Evolutionary conservation across 2,329 filamentous ascomycete species (phyloP), one percentile per base, ranked within the genome.

Genomic region (Ceratocystis harringtonii): DNA sequence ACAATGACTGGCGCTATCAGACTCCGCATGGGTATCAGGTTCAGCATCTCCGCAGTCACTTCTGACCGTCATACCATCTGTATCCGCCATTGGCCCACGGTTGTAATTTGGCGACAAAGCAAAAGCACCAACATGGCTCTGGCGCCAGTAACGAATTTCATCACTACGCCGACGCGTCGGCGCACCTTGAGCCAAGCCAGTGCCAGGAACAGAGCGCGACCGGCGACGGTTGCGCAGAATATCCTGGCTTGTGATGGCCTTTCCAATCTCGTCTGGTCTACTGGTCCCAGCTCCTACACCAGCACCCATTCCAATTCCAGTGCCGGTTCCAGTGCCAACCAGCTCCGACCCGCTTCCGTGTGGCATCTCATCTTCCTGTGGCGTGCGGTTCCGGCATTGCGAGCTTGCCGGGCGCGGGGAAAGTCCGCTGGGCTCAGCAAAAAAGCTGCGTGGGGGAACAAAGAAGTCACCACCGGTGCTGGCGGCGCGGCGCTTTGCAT

Each of bases 111-210:
- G 80, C 5, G 82, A 84, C 65, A 79, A 71, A 62, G 80, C 75
- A 0, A 76, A 77, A 0, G 77, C 77, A 28, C 62, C 66, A 58
- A 79, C 80, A 68, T 84, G 83, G 68, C 83, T 85, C 70, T 82
- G 80, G 67, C 84, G 78, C 83, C 84, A 86, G 70, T 83, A 84
- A 12, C 81, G 79, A 48, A 86, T 84, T 71, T 87, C 84, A 65
- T 84, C 82, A 70, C 82, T 86, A 36, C 83, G 79, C 44, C 82
- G 78, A 55, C 83, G 78, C 15, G 36, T 45, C 2, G 63, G n/a
- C 2, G 36, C 8, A 8, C 36, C 50, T 4, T 62, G 43, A 19
- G 25, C 43, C 36, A 78, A 75, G 4, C 78, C 75, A 22, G 85
- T 74, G 8, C 82, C 81, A 0, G 82, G 83, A 10, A 86, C 72